Evolutionary conservation across 805 yeast species (phyloP), one percentile per base, ranked within the genome.

Genomic region (Grigorovia jiainica): DNA sequence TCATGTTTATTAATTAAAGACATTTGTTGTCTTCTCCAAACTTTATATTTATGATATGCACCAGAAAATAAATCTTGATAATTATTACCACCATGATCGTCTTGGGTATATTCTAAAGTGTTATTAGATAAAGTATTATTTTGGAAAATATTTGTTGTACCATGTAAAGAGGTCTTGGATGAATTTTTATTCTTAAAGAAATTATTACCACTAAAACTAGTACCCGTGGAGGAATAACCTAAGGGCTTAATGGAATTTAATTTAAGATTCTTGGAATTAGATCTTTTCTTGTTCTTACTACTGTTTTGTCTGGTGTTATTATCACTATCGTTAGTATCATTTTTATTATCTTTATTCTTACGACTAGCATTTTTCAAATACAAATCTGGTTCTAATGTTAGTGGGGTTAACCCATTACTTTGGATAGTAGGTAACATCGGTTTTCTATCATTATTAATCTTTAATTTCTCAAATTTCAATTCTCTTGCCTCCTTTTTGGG

Each of bases 21-120:
- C 78, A 82, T 75, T 18, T 87, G 89, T 52, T 89, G 90, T 45
- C 92, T 76, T 53, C 97, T 72, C 84, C 87, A 85, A 0, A 90
- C 95, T 15, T 76, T 79, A 75, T 87, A 90, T 53, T 83, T 83
- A 55, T 81, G 81, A 55, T 87, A 87, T 4, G 86, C 77, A 3
- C 81, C 72, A 5, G 67, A 65, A 13, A 60, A 51, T 32, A 61
- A 43, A 39, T 57, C 65, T 43, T 57, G 61, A 40, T 54, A 58
- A 32, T 40, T 42, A 30, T 46, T 50, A 7, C 46, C 43, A 41
- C 45, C 42, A 25, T 49, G 30, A 43, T 41, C 38, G 34, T 49
- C 46, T 30, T 51, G 38, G 7, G 44, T 43, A 11, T 43, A 42
- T 21, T 49, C 51, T 19, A 45, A 27, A 5, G 44, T 42, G 11